Evolutionary conservation across 73 alveolate genomes (phyloP).

Genomic region (Uronychia setigera): DNA sequence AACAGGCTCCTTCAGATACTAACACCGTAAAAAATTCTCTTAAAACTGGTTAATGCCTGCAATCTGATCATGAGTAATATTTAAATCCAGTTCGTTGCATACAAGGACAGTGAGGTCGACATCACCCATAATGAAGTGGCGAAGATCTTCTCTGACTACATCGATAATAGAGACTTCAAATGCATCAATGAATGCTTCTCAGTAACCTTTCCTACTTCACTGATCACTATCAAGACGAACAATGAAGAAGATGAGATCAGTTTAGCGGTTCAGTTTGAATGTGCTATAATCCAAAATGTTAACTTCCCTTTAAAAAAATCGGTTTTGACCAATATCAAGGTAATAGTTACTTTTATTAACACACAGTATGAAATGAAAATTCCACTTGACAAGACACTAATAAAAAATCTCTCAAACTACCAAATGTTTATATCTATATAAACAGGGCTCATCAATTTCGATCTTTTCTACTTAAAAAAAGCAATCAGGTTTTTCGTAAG

Average conservation of each 20-base stretch:
- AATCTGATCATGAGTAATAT: neutral
- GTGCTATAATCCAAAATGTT: neutral
- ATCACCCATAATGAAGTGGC: neutral
- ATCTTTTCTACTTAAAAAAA: conserved; percentile 10
- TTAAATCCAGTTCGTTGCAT: neutral
- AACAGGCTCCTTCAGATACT: too few relatives aligned
- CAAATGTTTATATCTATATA: conserved; percentile 20
- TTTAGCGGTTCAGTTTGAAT: neutral
- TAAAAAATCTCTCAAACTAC: conserved; percentile 43
- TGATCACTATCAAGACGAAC: neutral
- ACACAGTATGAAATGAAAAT: conserved; percentile 13
- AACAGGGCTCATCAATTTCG: conserved; percentile 37
- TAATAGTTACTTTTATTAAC: neutral
- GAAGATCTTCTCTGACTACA: neutral
- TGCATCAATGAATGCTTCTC: neutral
- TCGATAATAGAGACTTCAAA: neutral
- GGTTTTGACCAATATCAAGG: neutral
- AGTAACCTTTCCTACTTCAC: neutral
- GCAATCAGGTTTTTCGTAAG: conserved; percentile 30
- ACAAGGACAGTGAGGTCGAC: neutral
- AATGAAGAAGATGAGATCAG: neutral
- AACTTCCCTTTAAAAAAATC: neutral
- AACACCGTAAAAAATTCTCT: neutral
- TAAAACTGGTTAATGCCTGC: neutral
- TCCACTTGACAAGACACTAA: conserved; percentile 50